Evolutionary conservation across 1,284 basidiomycete genomes (phyloP).

Genomic region (Puccinia coronata): DNA sequence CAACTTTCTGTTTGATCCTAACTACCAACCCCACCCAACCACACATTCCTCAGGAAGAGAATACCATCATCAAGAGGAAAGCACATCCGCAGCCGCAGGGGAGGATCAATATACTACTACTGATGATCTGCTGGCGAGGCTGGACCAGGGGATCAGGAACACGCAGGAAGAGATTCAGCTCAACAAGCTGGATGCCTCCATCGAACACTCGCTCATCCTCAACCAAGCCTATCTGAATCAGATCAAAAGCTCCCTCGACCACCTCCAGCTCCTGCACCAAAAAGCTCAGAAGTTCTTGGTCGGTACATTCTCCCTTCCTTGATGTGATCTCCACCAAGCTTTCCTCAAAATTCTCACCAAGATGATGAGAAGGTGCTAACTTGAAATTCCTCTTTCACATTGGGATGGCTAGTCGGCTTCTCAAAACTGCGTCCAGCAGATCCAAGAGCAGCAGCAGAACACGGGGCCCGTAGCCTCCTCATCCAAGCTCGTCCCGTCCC

Average conservation of each 20-base stretch:
- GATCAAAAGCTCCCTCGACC: not conserved
- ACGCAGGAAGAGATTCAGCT: slow-evolving; percentile 14
- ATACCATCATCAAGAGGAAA: not conserved
- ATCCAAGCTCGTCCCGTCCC: not conserved
- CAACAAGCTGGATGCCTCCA: not conserved
- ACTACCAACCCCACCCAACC: not conserved
- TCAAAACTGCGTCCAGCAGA: not conserved
- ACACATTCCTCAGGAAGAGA: not conserved
- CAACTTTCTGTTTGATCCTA: slow-evolving; percentile 7
- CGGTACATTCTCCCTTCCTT: not conserved
- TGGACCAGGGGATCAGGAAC: slow-evolving; percentile 5
- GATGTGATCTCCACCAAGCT: not conserved
- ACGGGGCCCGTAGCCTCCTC: not conserved
- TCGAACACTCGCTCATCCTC: not conserved
- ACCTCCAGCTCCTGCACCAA: not conserved
- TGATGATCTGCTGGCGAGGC: not conserved
- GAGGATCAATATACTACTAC: not conserved
- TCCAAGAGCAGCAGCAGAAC: not conserved
- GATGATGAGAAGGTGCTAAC: not conserved
- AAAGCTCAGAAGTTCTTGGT: slow-evolving; percentile 11
- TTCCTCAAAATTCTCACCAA: not conserved
- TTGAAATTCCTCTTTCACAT: not conserved
- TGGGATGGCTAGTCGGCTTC: not conserved
- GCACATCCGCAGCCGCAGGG: not conserved
- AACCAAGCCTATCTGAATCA: slow-evolving; percentile 14